phyloP scores from a whole-genome alignment of 805 yeast genomes.

The Cyberlindnera maritima region DNA sequence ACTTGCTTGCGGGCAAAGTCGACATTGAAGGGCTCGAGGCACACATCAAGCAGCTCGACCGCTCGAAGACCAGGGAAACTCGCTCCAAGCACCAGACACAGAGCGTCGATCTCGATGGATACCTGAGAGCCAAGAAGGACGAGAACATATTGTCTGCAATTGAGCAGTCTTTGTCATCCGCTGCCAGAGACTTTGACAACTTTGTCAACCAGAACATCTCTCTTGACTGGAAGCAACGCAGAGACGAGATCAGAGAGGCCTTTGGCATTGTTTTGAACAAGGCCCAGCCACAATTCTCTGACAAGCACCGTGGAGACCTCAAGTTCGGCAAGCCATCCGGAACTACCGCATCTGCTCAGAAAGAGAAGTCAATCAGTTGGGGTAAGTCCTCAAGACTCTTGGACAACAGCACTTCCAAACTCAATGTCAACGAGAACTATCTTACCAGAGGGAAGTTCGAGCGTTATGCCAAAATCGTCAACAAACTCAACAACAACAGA shows the following conservation, averaged over 20 bases:
- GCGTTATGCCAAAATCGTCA: constrained; percentile 67
- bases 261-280: constrained; percentile 54
- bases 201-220: constrained; percentile 70
- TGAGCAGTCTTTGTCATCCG: constrained; percentile 69
- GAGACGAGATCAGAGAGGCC: constrained; percentile 68
- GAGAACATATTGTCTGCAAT: constrained; percentile 80
- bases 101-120: constrained; percentile 53
- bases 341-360: constrained; percentile 1
- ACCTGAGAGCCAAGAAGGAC: constrained; percentile 68
- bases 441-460: constrained; percentile 57
- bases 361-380: constrained; percentile 24
- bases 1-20: constrained; percentile 86
- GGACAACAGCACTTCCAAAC: constrained; percentile 32
- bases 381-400: constrained; percentile 30
- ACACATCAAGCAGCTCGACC: constrained; percentile 43
- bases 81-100: constrained; percentile 19
- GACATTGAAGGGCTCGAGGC: constrained; percentile 78
- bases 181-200: constrained; percentile 79
- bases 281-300: constrained; percentile 13
- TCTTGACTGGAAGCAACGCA: constrained; percentile 81
- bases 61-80: constrained; percentile 29
- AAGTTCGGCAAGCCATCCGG: constrained; percentile 6
- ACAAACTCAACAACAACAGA: constrained; percentile 68
- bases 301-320: constrained; percentile 14
- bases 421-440: constrained; percentile 42